These are phyloP conservation scores for Globisporangium polare DNA, from an alignment of 352 stramenopile genomes.

Conservation along the genomic window DNA sequence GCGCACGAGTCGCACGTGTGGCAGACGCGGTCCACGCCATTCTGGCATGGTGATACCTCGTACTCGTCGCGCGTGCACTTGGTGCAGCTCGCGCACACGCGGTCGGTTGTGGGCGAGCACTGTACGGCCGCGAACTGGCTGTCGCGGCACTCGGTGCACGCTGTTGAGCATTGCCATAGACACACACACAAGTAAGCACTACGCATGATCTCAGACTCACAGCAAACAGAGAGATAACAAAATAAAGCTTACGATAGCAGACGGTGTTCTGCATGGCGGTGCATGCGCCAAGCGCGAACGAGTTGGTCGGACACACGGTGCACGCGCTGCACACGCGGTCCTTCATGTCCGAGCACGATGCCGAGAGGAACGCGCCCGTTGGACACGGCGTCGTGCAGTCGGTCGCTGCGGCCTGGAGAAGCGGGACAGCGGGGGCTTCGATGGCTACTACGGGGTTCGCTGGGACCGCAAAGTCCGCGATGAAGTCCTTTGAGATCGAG, in stretches of 20 bases:
- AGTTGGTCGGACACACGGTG: slow-evolving; percentile 54
- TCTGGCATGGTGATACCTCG: slow-evolving; percentile 48
- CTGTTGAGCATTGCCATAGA: slow-evolving; percentile 23
- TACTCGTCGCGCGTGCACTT: slow-evolving; percentile 72
- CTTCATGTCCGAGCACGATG: slow-evolving; percentile 58
- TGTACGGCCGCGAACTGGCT: slow-evolving; percentile 35
- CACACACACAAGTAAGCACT: neutral
- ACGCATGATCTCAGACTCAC: neutral
- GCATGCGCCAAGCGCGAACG: slow-evolving; percentile 46
- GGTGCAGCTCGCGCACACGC: slow-evolving; percentile 55
- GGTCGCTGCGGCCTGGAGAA: slow-evolving; percentile 35
- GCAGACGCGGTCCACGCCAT: slow-evolving; percentile 58
- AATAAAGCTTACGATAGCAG: slow-evolving; percentile 57
- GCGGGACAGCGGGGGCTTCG: neutral
- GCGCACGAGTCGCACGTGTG: slow-evolving; percentile 70
- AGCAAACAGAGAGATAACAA: neutral
- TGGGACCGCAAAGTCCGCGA: slow-evolving; percentile 39
- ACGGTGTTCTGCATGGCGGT: slow-evolving; percentile 48
- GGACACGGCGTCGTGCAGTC: slow-evolving; percentile 61
- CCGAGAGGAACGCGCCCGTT: slow-evolving; percentile 32
- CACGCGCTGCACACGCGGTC: slow-evolving; percentile 53
- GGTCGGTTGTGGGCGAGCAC: slow-evolving; percentile 54
- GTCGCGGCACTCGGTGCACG: slow-evolving; percentile 60
- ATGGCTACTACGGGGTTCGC: slow-evolving; percentile 34
- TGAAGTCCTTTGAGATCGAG: slow-evolving; percentile 28